Evolutionary conservation across 2,329 filamentous ascomycete genomes (phyloP), one percentile per base, ranked within the genome.

Genomic region (Aspergillus aculeatus): DNA sequence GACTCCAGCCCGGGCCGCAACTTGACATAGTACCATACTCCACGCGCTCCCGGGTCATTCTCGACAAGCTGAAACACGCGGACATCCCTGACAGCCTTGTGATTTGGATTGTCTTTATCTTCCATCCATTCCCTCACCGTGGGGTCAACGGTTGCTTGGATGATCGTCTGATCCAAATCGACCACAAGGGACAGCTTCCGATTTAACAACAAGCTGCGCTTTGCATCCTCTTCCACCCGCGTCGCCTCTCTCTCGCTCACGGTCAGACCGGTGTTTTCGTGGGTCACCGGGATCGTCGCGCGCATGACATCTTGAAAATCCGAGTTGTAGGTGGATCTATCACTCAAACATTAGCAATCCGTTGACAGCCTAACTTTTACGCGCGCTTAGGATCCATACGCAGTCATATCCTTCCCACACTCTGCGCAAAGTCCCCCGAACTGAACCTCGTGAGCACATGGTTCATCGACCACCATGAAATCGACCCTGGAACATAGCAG

Each of bases 21-120:
- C 80, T 99, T 99, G 81, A 99, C 96, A 77, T 98, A 99, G 77
- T 99, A 99, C 84, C 90, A 96, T 73, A 89, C 94, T n/a, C 88
- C 88, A 51, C 85, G 79, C 62, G 89, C 89, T 24, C 87, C 85
- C 2, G 89, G 89, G 0, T 88, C 89, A 68, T 97, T 92, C 64
- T 99, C 94, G 48, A 88, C 84, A 47, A 99, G 84, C 78, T 97
- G 91, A 72, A 99, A 99, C 63, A 87, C 86, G 69, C 86, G 84
- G 44, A 99, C 93, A 63, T 96, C 89, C 73, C 92, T 93, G 69
- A 99, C 89, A 4, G 93, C 91, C 21, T 90, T 86, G 74, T 97
- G 88, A 69, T 99, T 99, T 19, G 95, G 92, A 68, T 96, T 97
- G 3, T 86, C 83, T 24, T 89, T 86, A 74, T 99, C 93, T 53